Evolutionary conservation across 768 basidiomycete genomes (phyloP), one percentile per base, ranked within the genome.

Genomic region (Mrakia blollopis): DNA sequence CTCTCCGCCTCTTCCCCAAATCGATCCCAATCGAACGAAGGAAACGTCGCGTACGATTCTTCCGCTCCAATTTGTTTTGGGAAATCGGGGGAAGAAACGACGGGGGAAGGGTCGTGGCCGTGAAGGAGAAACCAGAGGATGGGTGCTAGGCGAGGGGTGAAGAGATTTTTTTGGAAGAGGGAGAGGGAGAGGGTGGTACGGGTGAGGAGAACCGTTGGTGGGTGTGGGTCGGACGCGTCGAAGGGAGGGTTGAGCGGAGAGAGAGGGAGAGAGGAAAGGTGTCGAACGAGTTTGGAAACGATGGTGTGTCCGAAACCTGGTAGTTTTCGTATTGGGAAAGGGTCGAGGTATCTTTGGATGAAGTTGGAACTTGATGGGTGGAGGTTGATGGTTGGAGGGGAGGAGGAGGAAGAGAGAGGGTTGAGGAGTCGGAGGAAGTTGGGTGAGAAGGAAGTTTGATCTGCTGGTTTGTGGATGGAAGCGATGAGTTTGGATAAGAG

Each of bases 11-110:
- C 74, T 23, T 8, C 63, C 8, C 74, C 52, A 21, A 72, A 72
- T 35, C 79, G 63, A 21, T 25, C 25, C 65, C 72, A 73, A n/a
- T 57, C 72, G 44, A 63, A 63, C 23, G 41, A 28, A n/a, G 44
- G 62, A n/a, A 61, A 73, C 37, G 35, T 32, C 41, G 69, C 80
- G 68, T 76, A 79, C 21, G 73, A 76, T 68, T 80, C 79, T 61
- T 81, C 80, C 23, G 79, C 76, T 5, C 74, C 73, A 23, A 80
- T 81, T n/a, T 79, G 79, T 3, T 73, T 74, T 6, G 80, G 80
- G 72, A 62, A 81, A 6, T 81, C 80, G 2, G 80, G 80, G 3
- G 78, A 77, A 0, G 76, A 32, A 11, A 77, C 60, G 62, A 81
- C 80, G 8, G 80, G 79, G 39, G 77, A 74, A n/a, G 74, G 23